A percentile compares a stretch with the other conserved stretches of the same genome.
phyloP scores from a whole-genome alignment of 2,329 filamentous ascomycete species.

The Akanthomyces uredinophilus region DNA sequence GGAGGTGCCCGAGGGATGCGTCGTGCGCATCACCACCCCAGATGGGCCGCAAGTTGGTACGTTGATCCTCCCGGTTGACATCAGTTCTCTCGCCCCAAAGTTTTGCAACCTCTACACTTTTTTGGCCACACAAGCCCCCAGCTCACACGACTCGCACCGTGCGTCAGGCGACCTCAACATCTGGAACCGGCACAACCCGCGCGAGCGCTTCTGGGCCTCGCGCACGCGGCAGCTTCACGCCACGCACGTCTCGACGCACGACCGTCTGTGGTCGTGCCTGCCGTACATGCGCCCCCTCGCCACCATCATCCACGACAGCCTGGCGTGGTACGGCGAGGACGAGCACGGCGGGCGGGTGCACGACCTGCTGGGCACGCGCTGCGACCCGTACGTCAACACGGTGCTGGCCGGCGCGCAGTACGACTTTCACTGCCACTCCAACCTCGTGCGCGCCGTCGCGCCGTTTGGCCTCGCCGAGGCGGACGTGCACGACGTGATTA shows the following conservation, averaged over 20 bases:
- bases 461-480: conserved; percentile 64
- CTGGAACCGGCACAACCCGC: conserved; percentile 71
- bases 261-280: conserved; percentile 72
- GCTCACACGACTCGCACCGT: too few species aligned
- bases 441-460: conserved; percentile 67
- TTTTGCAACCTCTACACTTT: too few species aligned
- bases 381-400: conserved; percentile 77
- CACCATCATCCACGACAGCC: conserved; percentile 19
- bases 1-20: conserved; percentile 60
- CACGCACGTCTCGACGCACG: conserved; percentile 65
- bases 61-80: conserved; percentile 12
- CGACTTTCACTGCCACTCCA: conserved; percentile 81
- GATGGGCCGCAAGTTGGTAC: conserved; percentile 68
- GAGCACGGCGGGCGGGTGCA: conserved; percentile 64
- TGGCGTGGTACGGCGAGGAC: conserved; percentile 48
- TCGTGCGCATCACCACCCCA: conserved; percentile 70
- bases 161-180: conserved; percentile 67
- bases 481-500: conserved; percentile 81
- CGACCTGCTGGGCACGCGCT: conserved; percentile 76
- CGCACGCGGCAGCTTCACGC: conserved; percentile 75
- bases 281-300: conserved; percentile 54
- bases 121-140: too few species aligned
- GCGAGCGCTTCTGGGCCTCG: conserved; percentile 77
- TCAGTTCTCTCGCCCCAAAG: too few species aligned
- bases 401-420: conserved; percentile 67